phyloP scores from a whole-genome alignment of 164 flowering plant genomes.

The Stephania japonica region DNA sequence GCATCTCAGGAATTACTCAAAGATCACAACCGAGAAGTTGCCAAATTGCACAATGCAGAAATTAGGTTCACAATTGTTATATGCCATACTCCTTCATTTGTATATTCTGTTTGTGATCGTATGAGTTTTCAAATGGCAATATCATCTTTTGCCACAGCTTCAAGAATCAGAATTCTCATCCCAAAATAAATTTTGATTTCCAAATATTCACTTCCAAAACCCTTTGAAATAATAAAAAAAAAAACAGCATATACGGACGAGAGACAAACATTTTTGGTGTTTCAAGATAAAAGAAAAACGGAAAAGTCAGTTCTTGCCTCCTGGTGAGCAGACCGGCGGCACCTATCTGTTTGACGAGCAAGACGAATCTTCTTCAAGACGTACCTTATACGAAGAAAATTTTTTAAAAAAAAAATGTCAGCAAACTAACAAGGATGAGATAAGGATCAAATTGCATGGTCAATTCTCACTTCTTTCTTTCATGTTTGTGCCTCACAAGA shows the following conservation, averaged over 20 bases:
- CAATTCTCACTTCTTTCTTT: constrained; percentile 75
- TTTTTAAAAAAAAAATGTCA: constrained; percentile 3
- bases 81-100: neutral
- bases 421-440: neutral
- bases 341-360: constrained; percentile 95
- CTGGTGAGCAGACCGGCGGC: constrained; percentile 92
- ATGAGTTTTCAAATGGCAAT: neutral
- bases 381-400: constrained; percentile 43
- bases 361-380: constrained; percentile 97
- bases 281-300: neutral
- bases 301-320: constrained; percentile 45
- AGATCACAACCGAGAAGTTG: neutral
- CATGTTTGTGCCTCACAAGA: constrained; percentile 86
- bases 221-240: neutral
- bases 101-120: neutral
- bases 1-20: neutral
- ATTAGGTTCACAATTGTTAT: neutral
- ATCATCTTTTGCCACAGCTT: neutral
- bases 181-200: neutral
- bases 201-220: neutral
- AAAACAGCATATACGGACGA: neutral
- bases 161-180: neutral
- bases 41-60: neutral
- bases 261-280: neutral
- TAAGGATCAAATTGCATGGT: neutral